Evolutionary conservation across 2,329 filamentous ascomycete genomes (phyloP).

Genomic region (Colletotrichum sp.): DNA sequence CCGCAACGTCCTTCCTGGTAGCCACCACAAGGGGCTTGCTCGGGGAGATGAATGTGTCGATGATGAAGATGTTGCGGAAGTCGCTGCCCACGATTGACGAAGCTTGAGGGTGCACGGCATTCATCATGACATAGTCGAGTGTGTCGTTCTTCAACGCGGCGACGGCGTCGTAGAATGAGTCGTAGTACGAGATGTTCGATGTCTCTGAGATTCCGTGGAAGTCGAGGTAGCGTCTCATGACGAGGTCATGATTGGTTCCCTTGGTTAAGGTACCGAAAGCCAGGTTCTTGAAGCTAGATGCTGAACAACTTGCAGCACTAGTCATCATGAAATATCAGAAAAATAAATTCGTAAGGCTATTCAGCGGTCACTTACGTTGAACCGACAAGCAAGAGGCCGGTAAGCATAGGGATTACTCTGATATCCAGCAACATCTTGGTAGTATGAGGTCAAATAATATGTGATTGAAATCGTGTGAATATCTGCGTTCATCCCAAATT

Average conservation of each 20-base stretch:
- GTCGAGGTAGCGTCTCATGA: background rate
- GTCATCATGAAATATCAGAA: background rate
- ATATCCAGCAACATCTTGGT: too few species aligned
- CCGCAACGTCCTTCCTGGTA: background rate
- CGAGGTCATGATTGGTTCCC: background rate
- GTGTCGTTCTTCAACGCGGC: background rate
- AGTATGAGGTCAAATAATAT: too few species aligned
- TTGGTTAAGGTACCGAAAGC: background rate
- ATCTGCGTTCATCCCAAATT: background rate
- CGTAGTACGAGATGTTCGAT: background rate
- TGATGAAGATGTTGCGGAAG: background rate
- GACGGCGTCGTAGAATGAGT: background rate
- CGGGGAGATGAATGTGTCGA: background rate
- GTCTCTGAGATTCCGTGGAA: background rate
- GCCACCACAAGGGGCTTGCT: background rate
- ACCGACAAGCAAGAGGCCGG: background rate
- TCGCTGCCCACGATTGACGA: background rate
- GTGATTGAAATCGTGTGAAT: too few species aligned
- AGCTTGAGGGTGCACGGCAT: background rate
- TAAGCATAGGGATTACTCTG: background rate
- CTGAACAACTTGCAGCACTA: background rate
- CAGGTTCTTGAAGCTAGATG: background rate
- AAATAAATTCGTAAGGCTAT: too few species aligned
- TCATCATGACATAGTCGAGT: background rate
- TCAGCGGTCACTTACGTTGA: background rate